Base-by-base conservation (phyloP, 495 filamentous ascomycete species). In the Aspergillus asperescens region DNA sequence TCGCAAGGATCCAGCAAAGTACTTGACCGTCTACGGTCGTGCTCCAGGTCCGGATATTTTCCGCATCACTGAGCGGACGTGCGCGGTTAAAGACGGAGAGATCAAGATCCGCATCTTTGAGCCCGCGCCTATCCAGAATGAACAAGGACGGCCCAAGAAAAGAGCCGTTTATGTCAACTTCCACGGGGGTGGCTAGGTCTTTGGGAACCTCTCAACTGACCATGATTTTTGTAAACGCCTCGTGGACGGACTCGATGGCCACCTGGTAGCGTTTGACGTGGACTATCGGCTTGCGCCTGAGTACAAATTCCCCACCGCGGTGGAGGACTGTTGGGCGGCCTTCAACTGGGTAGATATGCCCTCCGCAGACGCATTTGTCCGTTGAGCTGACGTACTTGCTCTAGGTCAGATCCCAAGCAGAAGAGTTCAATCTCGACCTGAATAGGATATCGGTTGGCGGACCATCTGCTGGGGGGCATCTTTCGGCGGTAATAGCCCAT, bases 171-270 rank as follows among this genome's bases (percentile, higher is more conserved):
- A 71, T 55, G 24, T 73, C 50, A 71, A 70, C 43, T 70, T 70
- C 43, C 68, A 73, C 34, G 70, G 70, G 7, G 66, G 70, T 34
- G 70, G 70, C 16, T 73, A 68, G 70, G 68, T 73, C 12, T 71
- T 70, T 56, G 68, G 70, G 1, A 64, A 65, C 6, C 60, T 73
- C 0, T 16, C 37, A 1, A 53, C 47, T 1, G 70, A 73, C 34
- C 68, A 71, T 56, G 65, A 67, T 27, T 65, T 69, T 32, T 73
- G 68, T 46, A 71, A 73, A 48, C 56, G 53, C 22, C 9, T 73
- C 10, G 70, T 73, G 13, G 44, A 70, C 51, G 59, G 50, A 9
- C 59, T 71, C 5, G 61, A 71, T 9, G 70, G 68, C 12, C 57
- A 67, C 19, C 23, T 71, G 38, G 68, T 73, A 15, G 70, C 60